Evolutionary conservation across 805 yeast species (phyloP), one percentile per base, ranked within the genome.

Genomic region (Pichia cabralensis): DNA sequence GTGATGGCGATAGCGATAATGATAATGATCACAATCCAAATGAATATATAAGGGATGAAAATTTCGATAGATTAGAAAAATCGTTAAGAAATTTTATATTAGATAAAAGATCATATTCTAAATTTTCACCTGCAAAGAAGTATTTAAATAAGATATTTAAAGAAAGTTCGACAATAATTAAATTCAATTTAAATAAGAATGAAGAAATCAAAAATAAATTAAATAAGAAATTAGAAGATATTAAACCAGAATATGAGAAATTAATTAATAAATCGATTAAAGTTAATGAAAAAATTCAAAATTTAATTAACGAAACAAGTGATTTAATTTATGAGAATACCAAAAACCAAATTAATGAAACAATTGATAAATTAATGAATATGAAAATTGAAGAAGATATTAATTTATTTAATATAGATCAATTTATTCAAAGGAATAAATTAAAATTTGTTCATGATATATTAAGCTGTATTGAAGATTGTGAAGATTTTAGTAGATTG

Each of bases 121-220:
- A 92, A 53, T 63, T 92, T 11, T 69, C 84, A 23, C 99, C 99
- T 0, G 97, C 96, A 0, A 85, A 86, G 50, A 88, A 79, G n/a
- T 92, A 81, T 47, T 59, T 89, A 20, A 41, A 66, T 14, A 89
- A 86, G 47, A 51, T 88, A 10, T 67, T 82, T 27, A 55, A 55
- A 16, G 99, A 92, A 49, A 49, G 89, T 26, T 61, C 62, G 32
- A 57, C 61, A 1, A 62, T 92, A 15, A 68, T 94, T 0, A 58
- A 64, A 8, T 58, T 71, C n/a, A 92, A 88, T 52, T 66, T 74
- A 33, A 56, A 64, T n/a, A 59, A 71, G 11, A 70, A 76, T 43
- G 45, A 56, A 11, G 57, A 62, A 18, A 82, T 76, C 37, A 67
- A 66, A 33, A 65, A 64, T 4, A 55, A 62, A 22, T 58, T 74